Evolutionary conservation across 768 basidiomycete species (phyloP).

Genomic region (Termitomyces sp.): DNA sequence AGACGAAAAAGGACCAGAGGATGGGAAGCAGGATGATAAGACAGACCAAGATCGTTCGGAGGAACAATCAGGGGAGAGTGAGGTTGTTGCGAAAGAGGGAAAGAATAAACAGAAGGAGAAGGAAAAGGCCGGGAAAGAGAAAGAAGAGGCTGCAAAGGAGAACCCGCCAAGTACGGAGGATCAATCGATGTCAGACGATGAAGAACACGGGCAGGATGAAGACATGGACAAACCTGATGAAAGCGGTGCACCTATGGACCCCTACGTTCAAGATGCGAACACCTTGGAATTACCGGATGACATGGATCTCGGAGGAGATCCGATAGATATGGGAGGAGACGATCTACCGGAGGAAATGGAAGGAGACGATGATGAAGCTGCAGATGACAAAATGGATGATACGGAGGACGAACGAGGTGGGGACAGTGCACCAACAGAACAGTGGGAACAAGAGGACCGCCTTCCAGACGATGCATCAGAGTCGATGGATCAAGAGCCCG

Average conservation of each 20-base stretch:
- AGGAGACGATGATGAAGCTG: slow-evolving; percentile 30
- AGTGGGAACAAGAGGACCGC: slow-evolving; percentile 21
- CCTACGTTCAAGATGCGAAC: slow-evolving; percentile 75
- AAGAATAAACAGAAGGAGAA: slow-evolving; percentile 35
- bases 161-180: slow-evolving; percentile 17
- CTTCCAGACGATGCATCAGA: slow-evolving; percentile 25
- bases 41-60: slow-evolving; percentile 60
- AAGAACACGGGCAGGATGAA: slow-evolving; percentile 37
- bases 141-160: slow-evolving; percentile 28
- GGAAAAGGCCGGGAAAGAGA: slow-evolving; percentile 25
- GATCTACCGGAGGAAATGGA: slow-evolving; percentile 26
- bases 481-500: slow-evolving; percentile 27
- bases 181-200: slow-evolving; percentile 22
- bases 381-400: slow-evolving; percentile 33
- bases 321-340: slow-evolving; percentile 31
- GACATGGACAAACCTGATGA: slow-evolving; percentile 44
- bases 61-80: slow-evolving; percentile 49
- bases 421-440: slow-evolving; percentile 20
- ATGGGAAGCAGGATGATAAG: slow-evolving; percentile 54
- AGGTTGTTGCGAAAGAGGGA: slow-evolving; percentile 80
- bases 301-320: slow-evolving; percentile 59
- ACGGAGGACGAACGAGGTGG: slow-evolving; percentile 25
- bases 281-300: slow-evolving; percentile 88
- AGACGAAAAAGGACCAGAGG: slow-evolving; percentile 65
- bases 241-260: slow-evolving; percentile 70